Evolutionary conservation across 305 asterid species (phyloP), one percentile per base, ranked within the genome.

Genomic region (Solanum hybrid): DNA sequence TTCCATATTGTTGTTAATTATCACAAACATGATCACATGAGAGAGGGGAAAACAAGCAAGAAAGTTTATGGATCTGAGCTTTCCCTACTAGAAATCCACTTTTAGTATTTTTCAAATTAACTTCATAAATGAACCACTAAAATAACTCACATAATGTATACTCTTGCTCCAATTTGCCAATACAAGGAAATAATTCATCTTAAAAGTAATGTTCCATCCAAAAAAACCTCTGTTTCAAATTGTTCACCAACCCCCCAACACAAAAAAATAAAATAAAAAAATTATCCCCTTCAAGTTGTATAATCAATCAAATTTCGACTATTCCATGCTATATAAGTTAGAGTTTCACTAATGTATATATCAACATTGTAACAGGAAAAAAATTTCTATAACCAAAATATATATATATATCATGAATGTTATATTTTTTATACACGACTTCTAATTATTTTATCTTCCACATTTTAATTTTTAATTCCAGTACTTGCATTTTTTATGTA

Each of bases 21-120:
- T 81, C 73, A 51, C 29, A 84, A 84, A 84, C 87, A 84, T 84
- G 87, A 84, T 84, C 87, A 84, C 87, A 51, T 84, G 87, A 51
- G 75, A 82, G 87, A 51, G 87, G 87, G 87, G 40, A 10, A 29
- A 51, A 46, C 20, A 51, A 84, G 73, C 73, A 84, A 84, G 42
- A 84, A 84, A 84, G 38, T 84, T 46, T 16, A 51, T 84, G 36
- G 75, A 84, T 84, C 87, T 84, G 87, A 46, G 73, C 42, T 84
- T 51, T 22, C 38, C 87, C 40, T 5, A 29, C 29, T 51, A 84
- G 87, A 31, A 46, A 84, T 51, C 73, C 87, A 46, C 87, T 84
- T 84, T 84, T 84, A 84, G 87, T 84, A 84, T 84, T 84, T 46
- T 29, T 84, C 87, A 84, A 84, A 84, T 46, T 29, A 84, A 51